These are phyloP conservation scores for Termitomyces sp. DNA, from an alignment of 768 basidiomycete genomes.

Conservation along the genomic window DNA sequence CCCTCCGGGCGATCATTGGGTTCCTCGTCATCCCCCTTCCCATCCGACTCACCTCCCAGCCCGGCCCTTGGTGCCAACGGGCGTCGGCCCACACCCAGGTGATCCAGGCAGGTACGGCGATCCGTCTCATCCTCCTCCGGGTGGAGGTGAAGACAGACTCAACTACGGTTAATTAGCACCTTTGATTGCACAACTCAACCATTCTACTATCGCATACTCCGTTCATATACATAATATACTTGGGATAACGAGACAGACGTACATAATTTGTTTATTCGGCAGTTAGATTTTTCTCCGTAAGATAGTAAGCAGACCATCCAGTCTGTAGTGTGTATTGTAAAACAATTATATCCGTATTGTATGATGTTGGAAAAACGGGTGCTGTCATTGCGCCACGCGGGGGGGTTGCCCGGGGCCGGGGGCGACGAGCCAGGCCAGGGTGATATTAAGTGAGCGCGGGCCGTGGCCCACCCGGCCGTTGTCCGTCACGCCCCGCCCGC, in stretches of 20 bases:
- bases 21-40: neutral
- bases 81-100: neutral
- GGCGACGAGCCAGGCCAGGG: too few relatives aligned
- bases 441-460: too few relatives aligned
- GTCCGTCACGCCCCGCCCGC: too few relatives aligned
- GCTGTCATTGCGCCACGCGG: too few relatives aligned
- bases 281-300: slow-evolving; percentile 1
- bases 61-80: slow-evolving; percentile 5
- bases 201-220: neutral
- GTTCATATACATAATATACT: slow-evolving; percentile 5
- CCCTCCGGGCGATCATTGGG: neutral
- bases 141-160: slow-evolving; percentile 10
- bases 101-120: slow-evolving; percentile 5
- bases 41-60: slow-evolving; percentile 7
- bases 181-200: neutral
- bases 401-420: too few relatives aligned
- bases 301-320: neutral
- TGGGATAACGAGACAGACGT: slow-evolving; percentile 2
- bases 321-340: slow-evolving; percentile 1
- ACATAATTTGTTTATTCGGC: neutral
- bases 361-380: too few relatives aligned
- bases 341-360: neutral
- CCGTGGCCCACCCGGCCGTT: too few relatives aligned
- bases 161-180: slow-evolving; percentile 14
- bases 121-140: slow-evolving; percentile 1